These are phyloP conservation scores for Crepidotus variabilis DNA, from an alignment of 768 basidiomycete genomes.

Conservation along the genomic window DNA sequence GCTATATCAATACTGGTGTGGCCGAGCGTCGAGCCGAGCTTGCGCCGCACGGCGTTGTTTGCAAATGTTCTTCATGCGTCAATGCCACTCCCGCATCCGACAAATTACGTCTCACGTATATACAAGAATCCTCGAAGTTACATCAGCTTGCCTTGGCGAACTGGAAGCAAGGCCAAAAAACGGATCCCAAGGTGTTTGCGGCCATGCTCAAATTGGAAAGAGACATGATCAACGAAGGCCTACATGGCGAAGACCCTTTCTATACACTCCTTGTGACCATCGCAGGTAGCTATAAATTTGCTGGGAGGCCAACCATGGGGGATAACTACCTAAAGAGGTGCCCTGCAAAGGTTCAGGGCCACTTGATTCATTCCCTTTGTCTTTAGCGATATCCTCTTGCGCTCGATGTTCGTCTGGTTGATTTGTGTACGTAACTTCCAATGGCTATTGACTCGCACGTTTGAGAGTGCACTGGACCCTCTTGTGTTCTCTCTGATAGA, in stretches of 20 bases:
- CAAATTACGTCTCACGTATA: not conserved
- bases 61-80: conserved; percentile 30
- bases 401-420: too few species aligned
- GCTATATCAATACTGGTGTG: conserved; percentile 5
- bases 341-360: not conserved
- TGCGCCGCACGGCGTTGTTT: conserved; percentile 26
- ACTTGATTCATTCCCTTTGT: not conserved
- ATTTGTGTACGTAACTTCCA: too few species aligned
- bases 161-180: not conserved
- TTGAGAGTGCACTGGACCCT: too few species aligned
- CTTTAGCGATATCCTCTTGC: too few species aligned
- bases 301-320: not conserved
- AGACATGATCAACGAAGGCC: not conserved
- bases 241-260: not conserved
- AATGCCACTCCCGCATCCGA: conserved; percentile 16
- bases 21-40: conserved; percentile 23
- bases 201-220: not conserved
- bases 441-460: too few species aligned
- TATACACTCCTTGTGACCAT: not conserved
- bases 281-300: not conserved
- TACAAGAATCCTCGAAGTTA: not conserved
- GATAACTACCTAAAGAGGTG: not conserved
- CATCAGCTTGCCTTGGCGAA: not conserved
- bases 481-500: too few species aligned
- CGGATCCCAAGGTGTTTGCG: not conserved